phyloP scores from a whole-genome alignment of 108 stramenopile genomes.

The Cyclotella distinguenda region DNA sequence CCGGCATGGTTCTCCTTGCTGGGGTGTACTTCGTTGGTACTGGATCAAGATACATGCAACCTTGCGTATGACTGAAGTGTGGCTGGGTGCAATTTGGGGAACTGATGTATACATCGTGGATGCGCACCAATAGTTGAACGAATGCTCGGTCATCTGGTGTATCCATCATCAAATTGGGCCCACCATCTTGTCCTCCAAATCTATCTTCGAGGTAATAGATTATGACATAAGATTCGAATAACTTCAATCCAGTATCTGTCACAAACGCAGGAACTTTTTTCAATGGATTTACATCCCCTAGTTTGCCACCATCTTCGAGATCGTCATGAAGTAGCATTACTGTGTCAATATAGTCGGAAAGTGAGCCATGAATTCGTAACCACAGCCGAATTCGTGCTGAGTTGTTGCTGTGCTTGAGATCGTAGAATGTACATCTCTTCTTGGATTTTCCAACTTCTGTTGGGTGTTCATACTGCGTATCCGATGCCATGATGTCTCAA shows the following conservation, averaged over 20 bases:
- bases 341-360: conserved; percentile 21
- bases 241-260: conserved; percentile 30
- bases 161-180: conserved; percentile 18
- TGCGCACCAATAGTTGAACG: conserved; percentile 38
- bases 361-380: conserved; percentile 20
- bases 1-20: conserved; percentile 39
- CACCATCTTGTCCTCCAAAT: conserved; percentile 20
- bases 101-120: conserved; percentile 53
- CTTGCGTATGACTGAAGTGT: conserved; percentile 54
- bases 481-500: not conserved
- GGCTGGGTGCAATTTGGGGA: conserved; percentile 55
- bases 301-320: conserved; percentile 32
- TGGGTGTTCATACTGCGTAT: not conserved
- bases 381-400: conserved; percentile 54
- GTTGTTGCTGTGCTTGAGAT: conserved; percentile 50
- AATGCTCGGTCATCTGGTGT: conserved; percentile 46
- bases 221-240: conserved; percentile 64
- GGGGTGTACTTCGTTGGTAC: conserved; percentile 34
- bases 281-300: conserved; percentile 51
- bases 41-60: conserved; percentile 56
- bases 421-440: conserved; percentile 33
- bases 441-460: too few species aligned
- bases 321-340: conserved; percentile 37
- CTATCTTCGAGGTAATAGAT: conserved; percentile 61
- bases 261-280: conserved; percentile 58